Evolutionary conservation across 1,284 basidiomycete genomes (phyloP).

Genomic region (Earliella scabrosa): DNA sequence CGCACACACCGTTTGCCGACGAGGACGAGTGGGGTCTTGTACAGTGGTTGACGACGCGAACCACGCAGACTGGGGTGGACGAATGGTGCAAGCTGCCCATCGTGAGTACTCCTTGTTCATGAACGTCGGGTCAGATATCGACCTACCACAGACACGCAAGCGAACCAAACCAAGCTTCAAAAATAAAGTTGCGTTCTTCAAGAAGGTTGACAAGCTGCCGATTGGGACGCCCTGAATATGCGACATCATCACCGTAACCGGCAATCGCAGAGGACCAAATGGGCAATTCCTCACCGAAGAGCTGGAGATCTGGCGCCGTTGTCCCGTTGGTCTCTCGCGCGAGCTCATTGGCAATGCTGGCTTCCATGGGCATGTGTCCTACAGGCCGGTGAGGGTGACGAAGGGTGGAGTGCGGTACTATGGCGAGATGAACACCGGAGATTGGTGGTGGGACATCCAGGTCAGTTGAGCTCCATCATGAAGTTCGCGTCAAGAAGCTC

Average conservation of each 20-base stretch:
- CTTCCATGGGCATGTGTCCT: background rate
- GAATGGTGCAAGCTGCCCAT: background rate
- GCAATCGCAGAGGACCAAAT: background rate
- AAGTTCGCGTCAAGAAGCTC: no score
- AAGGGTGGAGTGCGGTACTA: conserved; percentile 1
- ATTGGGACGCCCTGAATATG: background rate
- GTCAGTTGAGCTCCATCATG: no score
- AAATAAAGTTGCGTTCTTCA: background rate
- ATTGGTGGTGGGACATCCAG: conserved; percentile 11
- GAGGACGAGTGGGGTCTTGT: background rate
- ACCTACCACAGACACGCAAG: background rate
- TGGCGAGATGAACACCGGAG: conserved; percentile 5
- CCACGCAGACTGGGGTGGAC: background rate
- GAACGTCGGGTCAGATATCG: no score
- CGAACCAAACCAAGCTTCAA: no score
- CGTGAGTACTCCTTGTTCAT: no score
- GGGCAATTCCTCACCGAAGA: conserved; percentile 4
- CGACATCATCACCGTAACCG: background rate
- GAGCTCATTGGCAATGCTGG: conserved; percentile 3
- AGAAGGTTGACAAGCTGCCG: background rate
- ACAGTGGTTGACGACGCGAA: background rate
- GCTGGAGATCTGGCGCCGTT: conserved; percentile 6
- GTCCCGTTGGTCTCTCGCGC: background rate
- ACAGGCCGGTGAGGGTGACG: background rate
- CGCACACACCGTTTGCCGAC: background rate